A percentile compares a stretch with the other conserved stretches of the same genome.
Conservation (phyloP, 2,329 filamentous ascomycete species). For the Ophiostoma ulmi region DNA sequence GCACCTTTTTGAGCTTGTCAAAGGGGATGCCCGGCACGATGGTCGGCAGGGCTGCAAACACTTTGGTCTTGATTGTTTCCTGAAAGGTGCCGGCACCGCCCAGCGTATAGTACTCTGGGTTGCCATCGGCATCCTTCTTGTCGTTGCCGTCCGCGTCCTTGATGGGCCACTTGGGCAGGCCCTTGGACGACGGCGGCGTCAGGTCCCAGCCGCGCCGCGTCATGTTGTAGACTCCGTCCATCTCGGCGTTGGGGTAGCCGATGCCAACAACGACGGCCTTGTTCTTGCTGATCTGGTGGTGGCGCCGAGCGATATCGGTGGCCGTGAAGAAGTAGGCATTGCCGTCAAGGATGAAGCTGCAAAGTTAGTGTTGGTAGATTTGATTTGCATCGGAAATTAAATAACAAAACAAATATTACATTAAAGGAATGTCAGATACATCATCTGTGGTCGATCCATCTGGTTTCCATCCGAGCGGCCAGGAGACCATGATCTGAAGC, state of each 20-base stretch:
- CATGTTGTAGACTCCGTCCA: conserved; percentile 10
- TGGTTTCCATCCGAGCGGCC: conserved; percentile 21
- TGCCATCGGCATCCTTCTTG: neutral
- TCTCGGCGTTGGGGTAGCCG: conserved; percentile 23
- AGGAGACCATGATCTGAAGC: conserved; percentile 21
- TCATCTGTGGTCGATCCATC: conserved; percentile 15
- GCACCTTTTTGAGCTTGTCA: conserved; percentile 17
- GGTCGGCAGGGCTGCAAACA: conserved; percentile 16
- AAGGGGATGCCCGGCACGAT: conserved; percentile 17
- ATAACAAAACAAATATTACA: neutral
- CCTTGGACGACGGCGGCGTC: conserved; percentile 20
- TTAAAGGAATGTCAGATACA: neutral
- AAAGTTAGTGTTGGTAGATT: neutral
- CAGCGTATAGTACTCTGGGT: neutral
- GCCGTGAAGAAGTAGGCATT: conserved; percentile 24
- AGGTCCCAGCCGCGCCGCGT: conserved; percentile 19
- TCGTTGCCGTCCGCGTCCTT: conserved; percentile 9
- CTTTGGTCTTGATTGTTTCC: neutral
- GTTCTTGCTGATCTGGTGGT: conserved; percentile 16
- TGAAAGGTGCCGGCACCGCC: neutral
- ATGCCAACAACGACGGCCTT: conserved; percentile 22
- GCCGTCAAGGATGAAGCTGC: conserved; percentile 22
- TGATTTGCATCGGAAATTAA: neutral
- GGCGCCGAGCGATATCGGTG: conserved; percentile 23
- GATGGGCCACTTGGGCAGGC: conserved; percentile 9